Base-by-base conservation (phyloP, 805 yeast species). In the Brettanomyces anomalus region DNA sequence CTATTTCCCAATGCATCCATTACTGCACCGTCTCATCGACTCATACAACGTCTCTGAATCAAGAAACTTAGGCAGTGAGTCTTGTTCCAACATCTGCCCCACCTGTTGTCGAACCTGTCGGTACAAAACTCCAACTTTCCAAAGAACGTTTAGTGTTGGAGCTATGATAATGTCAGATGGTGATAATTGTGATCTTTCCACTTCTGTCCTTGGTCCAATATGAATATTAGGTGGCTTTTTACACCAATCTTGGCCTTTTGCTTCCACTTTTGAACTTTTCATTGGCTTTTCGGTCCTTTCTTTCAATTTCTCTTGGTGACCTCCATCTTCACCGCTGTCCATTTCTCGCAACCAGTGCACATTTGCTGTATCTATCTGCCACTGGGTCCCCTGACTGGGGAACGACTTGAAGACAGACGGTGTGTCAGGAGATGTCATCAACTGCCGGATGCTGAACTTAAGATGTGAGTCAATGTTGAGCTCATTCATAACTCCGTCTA, bases 51-150 rank as follows among this genome's bases (percentile, higher is more conserved):
- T 48, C 4, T 64, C 65, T 0, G 79, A 72, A 8, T 54, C 57
- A 32, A 80, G 45, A 50, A 85, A 85, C 56, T 84, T 85, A 3
- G 84, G 84, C 33, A 81, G 68, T 6, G 93, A 82, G 61, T 85
- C 94, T 31, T 60, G 69, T 49, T 81, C 83, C 82, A 85, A 77
- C 60, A 85, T 60, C 35, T 67, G 62, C 50, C 71, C 72, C 40
- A 82, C 69, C 37, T 72, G 72, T 10, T 50, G 41, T n/a, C 69
- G 65, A 5, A 82, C 74, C 17, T 64, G 62, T n/a, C 68, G 69
- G 41, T 75, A 73, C 14, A 74, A 60, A 1, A 71, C 72, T 24
- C 52, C 63, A 10, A 74, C 50, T 30, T 59, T 55, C 32, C 62
- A 61, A 32, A 77, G 46, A 5, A 68, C 49, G 5, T 50, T 51